Evolutionary conservation across 495 filamentous ascomycete species (phyloP), one percentile per base, ranked within the genome.

Genomic region (Annulohypoxylon nitens): DNA sequence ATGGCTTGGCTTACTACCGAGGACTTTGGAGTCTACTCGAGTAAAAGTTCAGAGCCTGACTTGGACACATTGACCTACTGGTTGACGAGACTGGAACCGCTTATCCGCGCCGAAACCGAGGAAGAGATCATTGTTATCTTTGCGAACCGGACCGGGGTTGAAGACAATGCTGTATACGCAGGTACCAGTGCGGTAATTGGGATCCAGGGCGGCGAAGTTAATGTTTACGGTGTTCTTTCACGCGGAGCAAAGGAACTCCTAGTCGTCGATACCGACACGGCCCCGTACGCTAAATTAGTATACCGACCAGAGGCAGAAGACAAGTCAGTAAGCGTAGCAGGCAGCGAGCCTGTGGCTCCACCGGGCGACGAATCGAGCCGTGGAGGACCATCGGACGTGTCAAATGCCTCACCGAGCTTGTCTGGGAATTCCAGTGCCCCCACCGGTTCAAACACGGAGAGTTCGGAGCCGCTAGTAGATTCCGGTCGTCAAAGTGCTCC

Each of bases 1-100:
- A 97, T 97, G 93, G 94, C 96, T 0, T 99, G 95, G 95, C 82
- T 95, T 43, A 93, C 92, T 3, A 76, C 81, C 60, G 75, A 89
- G 79, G 55, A 87, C 81, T 45, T 86, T 79, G 45, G 77, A 85
- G n/a, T 80, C 50, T 82, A 79, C 74, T 69, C 80, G 59, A 70
- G 74, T 80, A 67, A 73, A 78, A 81, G 79, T 33, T 54, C 83
- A 63, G 84, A 90, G 69, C 92, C 94, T 8, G 94, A 97, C 69
- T 80, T 92, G 77, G 89, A 93, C 61, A 97, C 93, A 0, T 85
- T 97, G 64, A 88, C 88, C 23, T 99, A 97, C 81, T 99, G 96
- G 96, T 81, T 97, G n/a, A 89, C 90, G 71, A 85, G 95, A 48
- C 84, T 98, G 45, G 87, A 90, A 75, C 95, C 95, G 2, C 76